Evolutionary conservation across 441 rosid genomes (phyloP), one percentile per base, ranked within the genome.

Genomic region (Geranium incanum): DNA sequence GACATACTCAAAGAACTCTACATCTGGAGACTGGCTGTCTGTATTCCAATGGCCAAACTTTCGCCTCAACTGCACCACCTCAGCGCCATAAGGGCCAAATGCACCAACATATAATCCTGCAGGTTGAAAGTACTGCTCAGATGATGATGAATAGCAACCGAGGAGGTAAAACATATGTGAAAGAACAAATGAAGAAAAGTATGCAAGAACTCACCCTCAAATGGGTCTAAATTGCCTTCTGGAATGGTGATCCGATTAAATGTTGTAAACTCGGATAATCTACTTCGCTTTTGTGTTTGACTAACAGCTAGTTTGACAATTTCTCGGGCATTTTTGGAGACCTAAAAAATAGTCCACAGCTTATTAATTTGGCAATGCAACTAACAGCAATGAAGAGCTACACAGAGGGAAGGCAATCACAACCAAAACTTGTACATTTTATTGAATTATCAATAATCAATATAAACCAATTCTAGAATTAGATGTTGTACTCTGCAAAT

Each of bases 71-170:
- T 94, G 98, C 38, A 94, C 98, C 60, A 94, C 83, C 85, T 94
- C 98, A 33, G 89, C 84, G 68, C 98, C 96, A 79, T 88, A 90
- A 57, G 98, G 98, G 66, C 98, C 97, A 75, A 94, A 94, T 8
- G 97, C 90, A 79, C 98, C 98, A 50, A 94, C 91, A 78, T 88
- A 94, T 28, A 91, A 84, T 74, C 98, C 98, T 94, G 75, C 75
- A 79, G 36, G 5, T 50, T 50, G 16, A 50, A 50, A 50, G 18
- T 50, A 50, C n/a, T 41, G 59, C 59, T 50, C 16, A 50, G 59
- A 50, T 50, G 59, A 13, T 5, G 15, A 50, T 16, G 15, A 13
- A 50, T 50, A 13, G 59, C n/a, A 50, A 50, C 15, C n/a, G 15
- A 50, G 5, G 16, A 50, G 33, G 33, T 28, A 28, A 50, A 50